These are phyloP conservation scores for Penicillium diatomitis DNA, from an alignment of 495 filamentous ascomycete genomes.

Conservation along the genomic window DNA sequence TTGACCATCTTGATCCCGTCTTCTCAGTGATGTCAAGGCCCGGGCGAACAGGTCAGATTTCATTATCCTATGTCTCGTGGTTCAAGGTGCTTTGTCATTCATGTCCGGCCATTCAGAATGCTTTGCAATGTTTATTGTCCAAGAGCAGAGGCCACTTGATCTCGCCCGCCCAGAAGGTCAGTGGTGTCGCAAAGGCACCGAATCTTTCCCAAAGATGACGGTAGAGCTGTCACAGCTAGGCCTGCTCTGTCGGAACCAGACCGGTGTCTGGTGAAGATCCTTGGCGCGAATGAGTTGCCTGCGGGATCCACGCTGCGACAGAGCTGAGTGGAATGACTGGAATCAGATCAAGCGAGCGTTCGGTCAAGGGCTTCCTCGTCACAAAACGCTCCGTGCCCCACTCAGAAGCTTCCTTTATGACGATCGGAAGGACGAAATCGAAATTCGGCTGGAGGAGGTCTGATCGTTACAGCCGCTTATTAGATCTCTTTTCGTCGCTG, in stretches of 20 bases:
- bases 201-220: background rate
- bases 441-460: background rate
- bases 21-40: slow-evolving; percentile 2
- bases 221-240: background rate
- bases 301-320: slow-evolving; percentile 10
- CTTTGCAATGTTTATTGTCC: background rate
- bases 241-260: background rate
- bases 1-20: slow-evolving; percentile 55
- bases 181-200: slow-evolving; percentile 1
- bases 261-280: background rate
- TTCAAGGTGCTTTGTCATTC: slow-evolving; percentile 2
- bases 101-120: slow-evolving; percentile 9
- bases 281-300: slow-evolving; percentile 12
- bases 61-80: slow-evolving; percentile 11
- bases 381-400: too few species aligned
- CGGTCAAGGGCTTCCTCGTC: background rate
- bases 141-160: too few species aligned
- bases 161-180: too few species aligned
- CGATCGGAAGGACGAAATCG: background rate
- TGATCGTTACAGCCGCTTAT: background rate
- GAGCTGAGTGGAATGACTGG: slow-evolving; percentile 11
- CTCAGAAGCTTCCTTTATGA: too few species aligned
- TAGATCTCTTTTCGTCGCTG: background rate
- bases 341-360: slow-evolving; percentile 2
- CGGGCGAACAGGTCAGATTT: slow-evolving; percentile 4